Conservation (phyloP, 2,329 filamentous ascomycete species). For the Aspergillus phoenicis region DNA sequence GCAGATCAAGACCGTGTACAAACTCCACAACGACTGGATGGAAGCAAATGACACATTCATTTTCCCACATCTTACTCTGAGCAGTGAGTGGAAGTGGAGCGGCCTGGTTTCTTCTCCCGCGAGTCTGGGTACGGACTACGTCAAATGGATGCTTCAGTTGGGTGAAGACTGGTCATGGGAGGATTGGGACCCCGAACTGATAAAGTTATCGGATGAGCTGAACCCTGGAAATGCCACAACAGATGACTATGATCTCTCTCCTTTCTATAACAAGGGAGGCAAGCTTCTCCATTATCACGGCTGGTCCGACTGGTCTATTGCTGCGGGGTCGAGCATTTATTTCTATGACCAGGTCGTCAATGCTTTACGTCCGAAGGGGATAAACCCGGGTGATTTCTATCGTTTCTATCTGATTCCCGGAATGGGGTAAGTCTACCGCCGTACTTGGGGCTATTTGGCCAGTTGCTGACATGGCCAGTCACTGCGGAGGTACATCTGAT, state of each 20-base stretch:
- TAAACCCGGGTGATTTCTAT: constrained; percentile 17
- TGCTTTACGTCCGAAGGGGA: background rate
- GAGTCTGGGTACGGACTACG: constrained; percentile 39
- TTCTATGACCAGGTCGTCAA: constrained; percentile 3
- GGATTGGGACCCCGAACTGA: constrained; percentile 42
- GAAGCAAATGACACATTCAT: constrained; percentile 36
- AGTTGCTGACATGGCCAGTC: background rate
- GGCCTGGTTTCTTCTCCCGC: constrained; percentile 4
- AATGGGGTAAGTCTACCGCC: constrained; percentile 11
- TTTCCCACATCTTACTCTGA: constrained; percentile 11
- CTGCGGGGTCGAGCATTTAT: constrained; percentile 17
- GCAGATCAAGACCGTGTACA: constrained; percentile 43
- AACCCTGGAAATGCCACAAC: constrained; percentile 15
- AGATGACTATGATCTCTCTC: constrained; percentile 14
- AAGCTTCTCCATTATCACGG: constrained; percentile 24
- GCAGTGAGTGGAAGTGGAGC: background rate
- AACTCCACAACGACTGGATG: constrained; percentile 7
- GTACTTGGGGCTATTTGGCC: background rate
- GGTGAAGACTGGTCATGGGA: constrained; percentile 38
- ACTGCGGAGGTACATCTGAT: background rate
- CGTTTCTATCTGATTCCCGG: constrained; percentile 20
- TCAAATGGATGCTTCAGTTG: constrained; percentile 13
- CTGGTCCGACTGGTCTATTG: constrained; percentile 12
- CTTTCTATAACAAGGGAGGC: constrained; percentile 13
- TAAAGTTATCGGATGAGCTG: constrained; percentile 28